phyloP scores from a whole-genome alignment of 108 stramenopile genomes.

The Discostella pseudostelligera region DNA sequence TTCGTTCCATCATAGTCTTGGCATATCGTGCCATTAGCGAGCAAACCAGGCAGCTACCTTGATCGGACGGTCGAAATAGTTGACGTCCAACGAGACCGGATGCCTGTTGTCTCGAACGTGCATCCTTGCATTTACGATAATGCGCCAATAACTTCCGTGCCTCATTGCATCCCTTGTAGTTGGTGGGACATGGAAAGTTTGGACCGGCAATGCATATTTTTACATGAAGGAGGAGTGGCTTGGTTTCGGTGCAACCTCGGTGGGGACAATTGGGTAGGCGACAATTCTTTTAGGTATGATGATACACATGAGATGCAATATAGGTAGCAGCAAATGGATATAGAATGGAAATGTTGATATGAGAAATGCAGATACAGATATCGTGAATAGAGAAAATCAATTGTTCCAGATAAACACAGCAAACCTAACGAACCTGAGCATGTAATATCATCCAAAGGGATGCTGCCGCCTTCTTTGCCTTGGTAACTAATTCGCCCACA shows the following conservation, averaged over 20 bases:
- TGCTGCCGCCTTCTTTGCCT: constrained; percentile 80
- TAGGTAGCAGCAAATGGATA: background rate
- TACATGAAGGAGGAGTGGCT: constrained; percentile 67
- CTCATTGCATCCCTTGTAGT: constrained; percentile 72
- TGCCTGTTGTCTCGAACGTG: constrained; percentile 53
- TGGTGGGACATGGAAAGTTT: constrained; percentile 56
- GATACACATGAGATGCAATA: background rate
- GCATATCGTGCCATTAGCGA: constrained; percentile 45
- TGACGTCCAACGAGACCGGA: constrained; percentile 1
- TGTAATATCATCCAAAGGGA: constrained; percentile 84
- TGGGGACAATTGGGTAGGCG: constrained; percentile 55
- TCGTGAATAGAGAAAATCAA: too few relatives aligned
- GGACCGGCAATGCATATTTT: constrained; percentile 56
- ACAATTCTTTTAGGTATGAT: constrained; percentile 50
- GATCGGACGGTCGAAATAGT: constrained; percentile 7
- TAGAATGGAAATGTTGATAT: too few relatives aligned
- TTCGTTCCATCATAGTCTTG: constrained; percentile 21
- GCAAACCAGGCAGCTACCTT: constrained; percentile 39
- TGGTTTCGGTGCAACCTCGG: constrained; percentile 72
- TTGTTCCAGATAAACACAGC: too few relatives aligned
- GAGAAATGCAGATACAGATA: too few relatives aligned
- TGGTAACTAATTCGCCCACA: constrained; percentile 60
- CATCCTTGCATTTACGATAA: constrained; percentile 72
- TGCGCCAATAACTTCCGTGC: constrained; percentile 77
- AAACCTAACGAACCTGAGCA: constrained; percentile 70